Percentiles rank a stretch among this genome's conserved stretches.
Evolutionary conservation across 2,329 filamentous ascomycete genomes (phyloP).

Genomic region (Aspergillus pseudonomiae): DNA sequence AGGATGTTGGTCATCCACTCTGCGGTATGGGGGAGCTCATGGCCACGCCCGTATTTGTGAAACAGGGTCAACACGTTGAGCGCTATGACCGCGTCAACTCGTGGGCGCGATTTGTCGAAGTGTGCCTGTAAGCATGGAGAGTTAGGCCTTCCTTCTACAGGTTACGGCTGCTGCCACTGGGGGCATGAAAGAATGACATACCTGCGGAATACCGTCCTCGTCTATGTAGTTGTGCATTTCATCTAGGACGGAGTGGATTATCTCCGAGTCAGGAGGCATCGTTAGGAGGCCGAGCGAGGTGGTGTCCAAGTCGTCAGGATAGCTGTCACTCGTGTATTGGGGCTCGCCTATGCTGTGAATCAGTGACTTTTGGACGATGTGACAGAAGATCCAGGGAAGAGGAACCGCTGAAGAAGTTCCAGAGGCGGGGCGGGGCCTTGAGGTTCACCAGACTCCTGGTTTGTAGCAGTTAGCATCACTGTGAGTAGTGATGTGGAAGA

Average conservation of each 20-base stretch:
- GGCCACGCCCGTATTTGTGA: conserved; percentile 32
- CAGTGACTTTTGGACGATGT: too few relatives aligned
- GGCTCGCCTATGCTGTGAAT: too few relatives aligned
- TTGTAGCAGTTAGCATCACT: too few relatives aligned
- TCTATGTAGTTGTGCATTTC: conserved; percentile 24
- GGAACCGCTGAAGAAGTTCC: conserved; percentile 32
- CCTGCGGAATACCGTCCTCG: conserved; percentile 27
- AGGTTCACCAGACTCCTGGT: too few relatives aligned
- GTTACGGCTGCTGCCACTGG: too few relatives aligned
- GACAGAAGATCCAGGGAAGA: too few relatives aligned
- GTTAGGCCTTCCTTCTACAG: too few relatives aligned
- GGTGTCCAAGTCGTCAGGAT: conserved; percentile 40
- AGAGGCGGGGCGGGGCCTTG: conserved; percentile 7
- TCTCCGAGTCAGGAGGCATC: too few relatives aligned
- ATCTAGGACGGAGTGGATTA: conserved; percentile 21
- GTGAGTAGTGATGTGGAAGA: too few relatives aligned
- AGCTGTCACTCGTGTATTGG: conserved; percentile 9
- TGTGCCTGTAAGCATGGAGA: conserved; percentile 28
- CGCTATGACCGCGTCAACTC: conserved; percentile 27
- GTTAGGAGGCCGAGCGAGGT: conserved; percentile 32
- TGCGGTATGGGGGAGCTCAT: conserved; percentile 28
- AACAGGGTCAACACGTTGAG: conserved; percentile 38
- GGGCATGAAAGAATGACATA: conserved; percentile 11
- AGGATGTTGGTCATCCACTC: conserved; percentile 27
- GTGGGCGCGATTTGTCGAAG: conserved; percentile 30